Percentiles rank a stretch among this genome's conserved stretches.
Conservation (phyloP, 352 stramenopile genomes). For the Globisporangium radiosum region DNA sequence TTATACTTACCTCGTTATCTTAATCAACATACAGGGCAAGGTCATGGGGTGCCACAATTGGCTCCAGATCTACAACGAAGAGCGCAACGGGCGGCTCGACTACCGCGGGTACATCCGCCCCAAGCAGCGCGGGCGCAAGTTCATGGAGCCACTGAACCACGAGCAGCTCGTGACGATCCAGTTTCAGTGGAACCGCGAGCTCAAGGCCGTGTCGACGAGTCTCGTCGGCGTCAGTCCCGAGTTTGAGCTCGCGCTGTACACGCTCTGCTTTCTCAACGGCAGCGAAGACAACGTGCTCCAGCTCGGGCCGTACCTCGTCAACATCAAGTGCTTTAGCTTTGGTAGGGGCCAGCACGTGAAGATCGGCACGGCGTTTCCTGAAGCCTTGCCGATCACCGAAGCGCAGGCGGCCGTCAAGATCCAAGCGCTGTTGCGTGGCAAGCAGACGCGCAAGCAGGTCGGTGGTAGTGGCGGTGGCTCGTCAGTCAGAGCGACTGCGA, state of each 20-base stretch:
- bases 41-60: slow-evolving; percentile 95
- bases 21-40: slow-evolving; percentile 41
- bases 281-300: slow-evolving; percentile 85
- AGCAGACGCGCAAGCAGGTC: slow-evolving; percentile 28
- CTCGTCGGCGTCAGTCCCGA: slow-evolving; percentile 93
- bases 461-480: slow-evolving; percentile 14
- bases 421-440: slow-evolving; percentile 54
- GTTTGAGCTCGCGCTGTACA: slow-evolving; percentile 97
- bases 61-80: slow-evolving; percentile 95
- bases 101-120: slow-evolving; percentile 93
- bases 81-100: slow-evolving; percentile 89
- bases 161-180: slow-evolving; percentile 94
- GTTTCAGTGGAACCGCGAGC: slow-evolving; percentile 88
- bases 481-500: neutral
- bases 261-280: slow-evolving; percentile 91
- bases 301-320: slow-evolving; percentile 77
- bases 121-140: slow-evolving; percentile 57
- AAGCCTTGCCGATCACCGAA: slow-evolving; percentile 63
- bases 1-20: neutral
- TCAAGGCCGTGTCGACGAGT: slow-evolving; percentile 89
- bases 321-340: slow-evolving; percentile 89
- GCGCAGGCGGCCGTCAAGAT: slow-evolving; percentile 73
- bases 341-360: slow-evolving; percentile 62
- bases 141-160: slow-evolving; percentile 73
- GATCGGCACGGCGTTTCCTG: slow-evolving; percentile 78